phyloP scores from a whole-genome alignment of 1,284 basidiomycete species.

The Moniliella sp. region DNA sequence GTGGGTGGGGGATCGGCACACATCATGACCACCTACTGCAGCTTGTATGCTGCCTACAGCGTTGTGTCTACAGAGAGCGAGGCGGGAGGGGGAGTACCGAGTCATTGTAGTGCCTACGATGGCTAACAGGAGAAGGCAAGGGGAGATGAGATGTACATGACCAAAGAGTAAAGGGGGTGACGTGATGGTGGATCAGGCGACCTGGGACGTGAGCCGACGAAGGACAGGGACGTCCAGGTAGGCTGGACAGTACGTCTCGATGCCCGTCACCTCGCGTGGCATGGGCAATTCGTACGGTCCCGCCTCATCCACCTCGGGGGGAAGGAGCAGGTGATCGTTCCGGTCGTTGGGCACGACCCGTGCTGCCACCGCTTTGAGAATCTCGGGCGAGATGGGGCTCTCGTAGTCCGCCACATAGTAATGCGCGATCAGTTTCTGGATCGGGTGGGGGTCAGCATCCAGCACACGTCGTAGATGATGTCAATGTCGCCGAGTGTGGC shows the following conservation, averaged over 20 bases:
- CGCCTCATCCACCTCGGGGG: constrained; percentile 32
- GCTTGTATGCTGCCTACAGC: too few species aligned
- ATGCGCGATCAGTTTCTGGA: constrained; percentile 91
- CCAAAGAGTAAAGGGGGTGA: too few species aligned
- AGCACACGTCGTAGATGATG: constrained; percentile 93
- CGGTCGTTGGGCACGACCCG: constrained; percentile 32
- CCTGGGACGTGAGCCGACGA: constrained; percentile 22
- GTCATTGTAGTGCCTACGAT: too few species aligned
- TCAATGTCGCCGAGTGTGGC: constrained; percentile 55
- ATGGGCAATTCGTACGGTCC: constrained; percentile 31
- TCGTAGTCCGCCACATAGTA: constrained; percentile 98
- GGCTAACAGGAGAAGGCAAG: too few species aligned
- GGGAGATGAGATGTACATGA: too few species aligned
- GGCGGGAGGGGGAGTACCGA: too few species aligned
- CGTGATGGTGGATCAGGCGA: too few species aligned
- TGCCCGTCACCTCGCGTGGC: constrained; percentile 31
- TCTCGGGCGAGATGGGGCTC: constrained; percentile 33
- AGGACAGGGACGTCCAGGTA: constrained; percentile 29
- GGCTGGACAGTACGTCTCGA: constrained; percentile 32
- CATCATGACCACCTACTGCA: too few species aligned
- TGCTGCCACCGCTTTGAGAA: constrained; percentile 31
- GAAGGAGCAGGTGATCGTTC: constrained; percentile 30
- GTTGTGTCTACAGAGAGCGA: too few species aligned
- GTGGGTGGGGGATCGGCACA: too few species aligned
- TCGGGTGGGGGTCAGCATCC: constrained; percentile 98